Evolutionary conservation across 139 green algal genomes (phyloP).

Genomic region (Picochlorum sp.): DNA sequence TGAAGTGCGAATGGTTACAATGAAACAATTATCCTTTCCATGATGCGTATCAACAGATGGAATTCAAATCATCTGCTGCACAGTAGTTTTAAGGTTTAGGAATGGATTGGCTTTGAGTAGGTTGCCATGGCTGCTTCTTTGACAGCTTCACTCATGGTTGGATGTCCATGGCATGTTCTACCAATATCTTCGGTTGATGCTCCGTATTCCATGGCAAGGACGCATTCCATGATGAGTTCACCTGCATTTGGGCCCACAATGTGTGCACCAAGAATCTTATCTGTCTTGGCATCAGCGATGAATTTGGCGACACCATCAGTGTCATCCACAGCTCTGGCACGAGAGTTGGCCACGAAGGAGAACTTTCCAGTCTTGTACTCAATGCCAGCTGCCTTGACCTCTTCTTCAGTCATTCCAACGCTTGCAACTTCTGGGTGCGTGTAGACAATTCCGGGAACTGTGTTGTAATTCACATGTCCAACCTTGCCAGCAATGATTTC

Average conservation of each 20-base stretch:
- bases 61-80: neutral
- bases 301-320: slow-evolving; percentile 93
- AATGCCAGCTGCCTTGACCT: slow-evolving; percentile 61
- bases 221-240: slow-evolving; percentile 81
- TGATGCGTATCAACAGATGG: too few species aligned
- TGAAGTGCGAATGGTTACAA: too few species aligned
- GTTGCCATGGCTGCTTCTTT: slow-evolving; percentile 92
- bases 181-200: slow-evolving; percentile 87
- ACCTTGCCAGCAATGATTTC: slow-evolving; percentile 85
- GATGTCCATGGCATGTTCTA: slow-evolving; percentile 94
- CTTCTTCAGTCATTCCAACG: slow-evolving; percentile 77
- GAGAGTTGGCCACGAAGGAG: slow-evolving; percentile 92
- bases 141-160: slow-evolving; percentile 90
- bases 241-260: slow-evolving; percentile 93
- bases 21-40: too few species aligned
- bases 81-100: slow-evolving; percentile 32
- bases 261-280: slow-evolving; percentile 95
- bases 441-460: slow-evolving; percentile 96
- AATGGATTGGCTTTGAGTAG: slow-evolving; percentile 88
- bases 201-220: slow-evolving; percentile 93
- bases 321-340: slow-evolving; percentile 82
- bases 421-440: slow-evolving; percentile 85
- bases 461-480: slow-evolving; percentile 97
- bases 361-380: slow-evolving; percentile 92
- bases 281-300: slow-evolving; percentile 73